Conservation (phyloP, 1,284 basidiomycete genomes). For the Ustilago cynodontis region DNA sequence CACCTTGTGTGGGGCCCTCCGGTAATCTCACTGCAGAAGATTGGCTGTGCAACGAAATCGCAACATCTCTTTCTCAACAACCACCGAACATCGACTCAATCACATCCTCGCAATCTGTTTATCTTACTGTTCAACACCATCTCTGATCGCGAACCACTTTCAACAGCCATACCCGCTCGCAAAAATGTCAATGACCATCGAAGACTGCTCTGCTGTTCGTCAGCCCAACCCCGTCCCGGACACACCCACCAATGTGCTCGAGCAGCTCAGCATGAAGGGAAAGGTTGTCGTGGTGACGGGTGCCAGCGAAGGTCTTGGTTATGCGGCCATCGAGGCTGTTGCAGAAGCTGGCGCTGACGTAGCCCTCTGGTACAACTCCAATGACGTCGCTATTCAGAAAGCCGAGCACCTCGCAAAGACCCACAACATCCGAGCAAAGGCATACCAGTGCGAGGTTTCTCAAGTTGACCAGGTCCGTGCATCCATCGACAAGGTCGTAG, state of each 20-base stretch:
- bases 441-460: slow-evolving; percentile 61
- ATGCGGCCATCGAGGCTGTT: slow-evolving; percentile 65
- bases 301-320: slow-evolving; percentile 67
- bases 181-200: slow-evolving; percentile 59
- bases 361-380: slow-evolving; percentile 66
- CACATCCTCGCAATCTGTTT: background rate
- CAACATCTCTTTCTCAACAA: too few species aligned
- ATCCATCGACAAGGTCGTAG: slow-evolving; percentile 45
- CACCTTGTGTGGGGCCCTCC: background rate
- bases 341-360: slow-evolving; percentile 68
- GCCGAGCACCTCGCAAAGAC: slow-evolving; percentile 61
- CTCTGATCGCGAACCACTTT: background rate
- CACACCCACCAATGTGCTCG: slow-evolving; percentile 52
- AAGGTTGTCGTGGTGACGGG: slow-evolving; percentile 67
- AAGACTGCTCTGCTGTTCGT: slow-evolving; percentile 49
- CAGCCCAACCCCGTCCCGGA: slow-evolving; percentile 47
- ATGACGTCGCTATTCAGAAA: slow-evolving; percentile 56
- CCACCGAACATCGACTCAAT: background rate
- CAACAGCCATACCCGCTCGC: background rate
- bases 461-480: slow-evolving; percentile 42
- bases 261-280: slow-evolving; percentile 65
- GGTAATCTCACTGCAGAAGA: background rate
- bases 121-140: background rate
- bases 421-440: slow-evolving; percentile 58
- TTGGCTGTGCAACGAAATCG: background rate